A percentile compares a stretch with the other conserved stretches of the same genome.
Conservation (phyloP, 176 grass and related monocot genomes). For the Otatea glauca region DNA sequence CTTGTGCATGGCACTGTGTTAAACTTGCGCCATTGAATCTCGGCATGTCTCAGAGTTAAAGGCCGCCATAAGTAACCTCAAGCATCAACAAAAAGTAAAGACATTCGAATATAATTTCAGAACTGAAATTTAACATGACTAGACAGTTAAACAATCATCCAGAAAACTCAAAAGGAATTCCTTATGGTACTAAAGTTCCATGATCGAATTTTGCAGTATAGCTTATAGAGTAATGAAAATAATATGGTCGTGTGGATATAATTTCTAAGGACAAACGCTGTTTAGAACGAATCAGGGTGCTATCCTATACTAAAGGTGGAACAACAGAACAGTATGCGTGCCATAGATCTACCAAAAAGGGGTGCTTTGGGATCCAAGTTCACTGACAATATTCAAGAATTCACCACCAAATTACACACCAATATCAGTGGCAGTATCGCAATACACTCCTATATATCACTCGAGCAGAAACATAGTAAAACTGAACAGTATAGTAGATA, state of each 20-base stretch:
- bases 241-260: neutral
- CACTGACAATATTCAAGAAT: slow-evolving; percentile 31
- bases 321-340: neutral
- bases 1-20: slow-evolving; percentile 56
- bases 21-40: slow-evolving; percentile 2
- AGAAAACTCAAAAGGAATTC: neutral
- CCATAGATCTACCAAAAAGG: slow-evolving; percentile 33
- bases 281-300: neutral
- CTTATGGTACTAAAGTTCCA: neutral
- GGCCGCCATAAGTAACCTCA: neutral
- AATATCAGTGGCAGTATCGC: neutral
- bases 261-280: slow-evolving; percentile 14
- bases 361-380: slow-evolving; percentile 18
- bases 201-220: neutral
- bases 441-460: slow-evolving; percentile 20
- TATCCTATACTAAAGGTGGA: neutral
- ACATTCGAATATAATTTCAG: neutral
- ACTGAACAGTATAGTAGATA: neutral
- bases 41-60: neutral
- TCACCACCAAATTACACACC: slow-evolving; percentile 22
- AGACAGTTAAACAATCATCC: slow-evolving; percentile 5
- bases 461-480: neutral
- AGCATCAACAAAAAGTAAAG: neutral
- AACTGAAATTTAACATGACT: slow-evolving; percentile 16
- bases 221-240: neutral